These are phyloP conservation scores for Odonthalia washingtoniensis DNA, from an alignment of 31 red algal species.

Conservation along the genomic window DNA sequence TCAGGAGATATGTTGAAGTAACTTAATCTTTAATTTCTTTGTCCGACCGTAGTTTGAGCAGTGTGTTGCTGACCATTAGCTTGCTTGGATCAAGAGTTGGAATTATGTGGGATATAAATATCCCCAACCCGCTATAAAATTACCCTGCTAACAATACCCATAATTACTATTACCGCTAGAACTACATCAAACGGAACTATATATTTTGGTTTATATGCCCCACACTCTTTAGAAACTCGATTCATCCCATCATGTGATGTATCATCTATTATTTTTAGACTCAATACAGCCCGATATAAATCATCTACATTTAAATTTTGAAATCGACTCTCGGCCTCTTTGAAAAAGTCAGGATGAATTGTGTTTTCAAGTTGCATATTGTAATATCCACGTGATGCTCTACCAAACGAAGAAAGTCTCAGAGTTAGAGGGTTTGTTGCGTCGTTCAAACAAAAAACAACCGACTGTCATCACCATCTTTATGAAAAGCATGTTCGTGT, in stretches of 20 bases:
- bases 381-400: conserved; percentile 35
- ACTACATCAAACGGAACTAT: conserved; percentile 17
- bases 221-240: conserved; percentile 7
- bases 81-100: neutral
- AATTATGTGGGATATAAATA: neutral
- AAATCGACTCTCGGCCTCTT: conserved; percentile 31
- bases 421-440: too few relatives aligned
- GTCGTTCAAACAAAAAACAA: too few relatives aligned
- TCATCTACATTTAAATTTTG: conserved; percentile 37
- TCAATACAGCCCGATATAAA: conserved; percentile 58
- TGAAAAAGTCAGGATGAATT: conserved; percentile 17
- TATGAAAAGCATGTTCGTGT: too few relatives aligned
- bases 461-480: too few relatives aligned
- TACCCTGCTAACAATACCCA: conserved; percentile 8
- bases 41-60: too few relatives aligned
- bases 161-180: conserved; percentile 2
- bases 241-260: neutral
- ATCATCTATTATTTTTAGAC: conserved; percentile 68
- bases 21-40: too few relatives aligned
- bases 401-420: too few relatives aligned
- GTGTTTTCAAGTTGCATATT: conserved; percentile 67
- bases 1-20: too few relatives aligned
- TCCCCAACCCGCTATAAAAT: neutral
- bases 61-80: too few relatives aligned
- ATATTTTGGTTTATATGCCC: conserved; percentile 18